Base-by-base conservation (phyloP, 202 grass and related monocot species). In the Zoysia matrella region DNA sequence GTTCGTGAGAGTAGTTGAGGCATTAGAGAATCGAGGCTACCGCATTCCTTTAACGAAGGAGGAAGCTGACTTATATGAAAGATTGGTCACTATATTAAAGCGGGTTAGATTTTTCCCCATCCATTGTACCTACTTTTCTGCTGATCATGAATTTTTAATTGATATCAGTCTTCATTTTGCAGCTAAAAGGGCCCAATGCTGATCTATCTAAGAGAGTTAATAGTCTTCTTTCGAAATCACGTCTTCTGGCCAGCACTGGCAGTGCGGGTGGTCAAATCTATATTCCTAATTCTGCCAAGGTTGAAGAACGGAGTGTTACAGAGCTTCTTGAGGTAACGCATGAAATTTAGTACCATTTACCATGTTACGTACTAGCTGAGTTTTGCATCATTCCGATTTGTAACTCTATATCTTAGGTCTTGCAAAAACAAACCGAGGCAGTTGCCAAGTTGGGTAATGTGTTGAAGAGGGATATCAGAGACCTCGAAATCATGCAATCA, bases 1-100 rank as follows among this genome's bases (percentile, higher is more conserved):
- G 94, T 76, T 93, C 14, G 88, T 92, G 81, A 95, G 92, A 88
- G 93, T 98, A 83, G 92, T 98, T 80, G 95, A 98, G 67, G 74
- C 87, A 0, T 87, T 98, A 68, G 95, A 98, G 86, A 88, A 92
- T 58, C 85, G 92, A 57, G 95, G 90, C 70, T 90, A 87, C 60
- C 86, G 89, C 63, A 57, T 85, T 71, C 95, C 92, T 16, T 83
- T 95, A 72, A 93, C 80, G 11, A 93, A 88, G 71, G 95, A 88
- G 57, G 95, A 98, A 84, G 85, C 70, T 60, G 87, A 95, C 45
- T 73, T 98, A 54, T 75, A 80, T 85, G 90, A 95, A 64, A 91
- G 81, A 67, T 88, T 95, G 71, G 52, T 84, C 60, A 55, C 82
- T 47, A 89, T 98, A 77, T 67, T 84, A 79, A 93, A 88, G 78